Percentiles rank a stretch among this genome's conserved stretches.
Conservation (phyloP, 805 yeast genomes). For the Barnettozyma salicaria region DNA sequence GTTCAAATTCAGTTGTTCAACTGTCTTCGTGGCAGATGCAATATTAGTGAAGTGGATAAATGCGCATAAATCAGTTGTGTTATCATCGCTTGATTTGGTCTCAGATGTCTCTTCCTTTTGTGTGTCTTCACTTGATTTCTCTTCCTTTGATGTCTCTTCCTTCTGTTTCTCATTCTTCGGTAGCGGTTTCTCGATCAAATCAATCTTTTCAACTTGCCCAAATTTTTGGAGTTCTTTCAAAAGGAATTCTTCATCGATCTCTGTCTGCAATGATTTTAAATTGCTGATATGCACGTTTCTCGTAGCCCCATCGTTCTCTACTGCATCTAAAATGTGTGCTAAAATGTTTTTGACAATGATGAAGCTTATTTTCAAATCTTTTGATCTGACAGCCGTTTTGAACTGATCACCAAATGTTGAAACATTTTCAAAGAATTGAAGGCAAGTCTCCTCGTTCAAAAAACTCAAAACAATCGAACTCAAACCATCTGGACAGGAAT, state of each 20-base stretch:
- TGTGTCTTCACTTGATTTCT: too few species aligned
- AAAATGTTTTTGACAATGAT: constrained; percentile 27
- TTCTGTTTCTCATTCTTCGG: constrained; percentile 28
- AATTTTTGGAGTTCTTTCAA: constrained; percentile 46
- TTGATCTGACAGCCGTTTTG: constrained; percentile 34
- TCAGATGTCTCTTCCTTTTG: too few species aligned
- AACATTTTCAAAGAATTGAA: constrained; percentile 33
- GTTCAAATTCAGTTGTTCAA: constrained; percentile 62
- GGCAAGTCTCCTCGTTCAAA: constrained; percentile 30
- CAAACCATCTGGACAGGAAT: constrained; percentile 21
- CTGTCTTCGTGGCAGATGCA: constrained; percentile 78
- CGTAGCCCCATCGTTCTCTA: constrained; percentile 83
- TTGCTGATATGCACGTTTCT: constrained; percentile 87
- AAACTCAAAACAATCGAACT: constrained; percentile 21
- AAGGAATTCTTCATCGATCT: constrained; percentile 36
- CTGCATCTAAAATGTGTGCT: constrained; percentile 31
- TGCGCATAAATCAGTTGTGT: constrained; percentile 53
- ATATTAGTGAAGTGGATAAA: constrained; percentile 86
- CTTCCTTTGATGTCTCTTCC: too few species aligned
- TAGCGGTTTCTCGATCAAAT: constrained; percentile 41
- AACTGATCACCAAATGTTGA: constrained; percentile 32
- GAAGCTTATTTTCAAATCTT: constrained; percentile 32
- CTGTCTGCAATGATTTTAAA: constrained; percentile 42
- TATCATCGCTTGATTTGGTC: constrained; percentile 22
- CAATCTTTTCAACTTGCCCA: constrained; percentile 62